Conservation (phyloP, 1,284 basidiomycete genomes). For the Tylopilus sp. region DNA sequence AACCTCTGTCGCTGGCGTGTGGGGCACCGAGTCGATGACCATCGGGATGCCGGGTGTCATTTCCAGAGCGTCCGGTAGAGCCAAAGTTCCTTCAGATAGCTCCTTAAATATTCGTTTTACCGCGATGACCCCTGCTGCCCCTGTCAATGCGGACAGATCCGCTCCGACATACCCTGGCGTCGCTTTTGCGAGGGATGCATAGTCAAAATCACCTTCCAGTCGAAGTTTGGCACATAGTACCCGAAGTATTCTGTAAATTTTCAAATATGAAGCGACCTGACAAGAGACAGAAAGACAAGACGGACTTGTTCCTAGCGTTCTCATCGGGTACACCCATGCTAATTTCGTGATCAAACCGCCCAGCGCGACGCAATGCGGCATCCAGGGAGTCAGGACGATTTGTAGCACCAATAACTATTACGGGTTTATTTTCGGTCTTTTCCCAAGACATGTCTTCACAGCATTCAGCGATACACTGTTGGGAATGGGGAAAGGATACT, state of each 20-base stretch:
- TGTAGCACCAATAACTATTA: constrained; percentile 95
- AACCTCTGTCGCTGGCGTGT: constrained; percentile 19
- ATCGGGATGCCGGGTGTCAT: constrained; percentile 37
- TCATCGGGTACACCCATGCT: constrained; percentile 96
- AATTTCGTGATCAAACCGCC: constrained; percentile 96
- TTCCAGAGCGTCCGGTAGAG: constrained; percentile 43
- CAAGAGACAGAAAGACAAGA: constrained; percentile 8
- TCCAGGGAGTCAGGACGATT: constrained; percentile 95
- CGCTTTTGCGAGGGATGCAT: constrained; percentile 77
- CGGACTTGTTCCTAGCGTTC: constrained; percentile 82
- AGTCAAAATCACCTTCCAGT: constrained; percentile 81
- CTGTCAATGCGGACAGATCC: constrained; percentile 86
- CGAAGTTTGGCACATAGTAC: constrained; percentile 76
- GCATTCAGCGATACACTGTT: not conserved
- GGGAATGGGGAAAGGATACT: constrained; percentile 17
- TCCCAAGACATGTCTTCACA: constrained; percentile 82
- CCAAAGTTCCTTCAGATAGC: constrained; percentile 65
- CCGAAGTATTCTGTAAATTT: constrained; percentile 67
- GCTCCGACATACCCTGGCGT: constrained; percentile 98
- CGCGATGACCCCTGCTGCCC: constrained; percentile 92
- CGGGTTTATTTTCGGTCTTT: constrained; percentile 83
- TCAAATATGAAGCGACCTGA: not conserved
- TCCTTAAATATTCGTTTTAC: constrained; percentile 95
- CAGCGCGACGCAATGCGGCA: constrained; percentile 87
- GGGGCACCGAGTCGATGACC: constrained; percentile 43